A percentile compares a stretch with the other conserved stretches of the same genome.
Conservation (phyloP, 2,329 filamentous ascomycete genomes). For the Myriosclerotinia scirpicola region DNA sequence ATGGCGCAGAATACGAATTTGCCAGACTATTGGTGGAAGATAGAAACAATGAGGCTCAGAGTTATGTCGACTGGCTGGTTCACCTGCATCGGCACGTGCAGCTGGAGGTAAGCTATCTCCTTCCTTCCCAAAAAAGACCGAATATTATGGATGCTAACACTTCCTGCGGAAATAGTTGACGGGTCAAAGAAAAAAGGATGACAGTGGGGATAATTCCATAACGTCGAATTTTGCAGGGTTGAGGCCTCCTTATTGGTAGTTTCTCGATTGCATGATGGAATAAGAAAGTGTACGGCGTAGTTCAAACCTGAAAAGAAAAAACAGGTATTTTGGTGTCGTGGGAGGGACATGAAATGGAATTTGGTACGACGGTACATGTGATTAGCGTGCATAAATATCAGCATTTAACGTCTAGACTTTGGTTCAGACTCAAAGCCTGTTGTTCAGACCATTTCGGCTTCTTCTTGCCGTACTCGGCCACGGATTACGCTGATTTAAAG, state of each 20-base stretch:
- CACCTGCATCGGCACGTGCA: conserved; percentile 92
- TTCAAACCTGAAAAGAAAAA: background rate
- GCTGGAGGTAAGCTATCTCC: conserved; percentile 64
- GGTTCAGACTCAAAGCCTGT: background rate
- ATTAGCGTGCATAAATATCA: conserved; percentile 15
- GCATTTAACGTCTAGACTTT: conserved; percentile 11
- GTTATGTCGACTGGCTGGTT: conserved; percentile 98
- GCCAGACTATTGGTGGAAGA: conserved; percentile 89
- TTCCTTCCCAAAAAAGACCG: background rate
- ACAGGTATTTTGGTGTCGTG: background rate
- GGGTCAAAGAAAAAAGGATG: conserved; percentile 71
- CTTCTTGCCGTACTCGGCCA: background rate
- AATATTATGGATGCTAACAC: conserved; percentile 17
- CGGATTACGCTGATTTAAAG: no score
- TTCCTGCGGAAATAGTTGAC: conserved; percentile 51
- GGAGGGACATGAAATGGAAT: background rate
- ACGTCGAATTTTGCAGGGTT: conserved; percentile 58
- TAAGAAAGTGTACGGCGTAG: background rate
- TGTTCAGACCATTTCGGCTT: background rate
- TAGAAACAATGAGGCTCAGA: conserved; percentile 95
- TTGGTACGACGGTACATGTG: conserved; percentile 4
- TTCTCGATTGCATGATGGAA: background rate
- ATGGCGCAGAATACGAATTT: conserved; percentile 96
- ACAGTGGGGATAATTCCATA: conserved; percentile 50
- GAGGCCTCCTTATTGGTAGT: conserved; percentile 60